Conservation (phyloP, 2,329 filamentous ascomycete genomes). For the Colletotrichum sp. region DNA sequence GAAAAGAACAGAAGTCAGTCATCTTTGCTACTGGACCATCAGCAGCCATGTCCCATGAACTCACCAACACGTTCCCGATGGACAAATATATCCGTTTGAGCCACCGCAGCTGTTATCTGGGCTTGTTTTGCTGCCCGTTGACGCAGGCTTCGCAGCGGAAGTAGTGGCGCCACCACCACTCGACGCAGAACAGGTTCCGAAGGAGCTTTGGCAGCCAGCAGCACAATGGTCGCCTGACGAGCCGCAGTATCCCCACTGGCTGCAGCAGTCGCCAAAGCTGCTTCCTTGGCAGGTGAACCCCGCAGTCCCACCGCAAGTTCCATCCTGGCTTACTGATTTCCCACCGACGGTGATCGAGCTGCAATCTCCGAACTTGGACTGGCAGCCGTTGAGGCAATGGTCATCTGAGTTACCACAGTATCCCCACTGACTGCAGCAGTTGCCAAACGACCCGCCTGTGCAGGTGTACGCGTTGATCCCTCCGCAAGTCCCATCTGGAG, state of each 20-base stretch:
- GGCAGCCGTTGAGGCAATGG: constrained; percentile 21
- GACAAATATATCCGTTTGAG: constrained; percentile 42
- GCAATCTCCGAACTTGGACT: constrained; percentile 22
- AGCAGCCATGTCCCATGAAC: background rate
- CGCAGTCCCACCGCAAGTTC: constrained; percentile 1
- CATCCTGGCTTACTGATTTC: background rate
- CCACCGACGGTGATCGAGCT: constrained; percentile 9
- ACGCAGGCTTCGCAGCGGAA: background rate
- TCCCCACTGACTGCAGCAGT: constrained; percentile 24
- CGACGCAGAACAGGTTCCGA: constrained; percentile 7
- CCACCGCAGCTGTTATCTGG: constrained; percentile 46
- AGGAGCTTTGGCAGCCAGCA: constrained; percentile 4
- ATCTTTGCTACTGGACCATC: background rate
- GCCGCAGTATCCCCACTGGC: constrained; percentile 25
- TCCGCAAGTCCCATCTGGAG: constrained; percentile 43
- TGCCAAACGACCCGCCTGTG: constrained; percentile 27
- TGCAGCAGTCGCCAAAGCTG: constrained; percentile 22
- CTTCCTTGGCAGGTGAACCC: constrained; percentile 6
- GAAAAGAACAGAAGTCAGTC: background rate
- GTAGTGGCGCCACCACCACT: background rate
- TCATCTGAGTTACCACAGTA: constrained; percentile 20
- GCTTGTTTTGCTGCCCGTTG: background rate
- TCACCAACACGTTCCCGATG: constrained; percentile 19
- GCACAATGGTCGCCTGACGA: constrained; percentile 21
- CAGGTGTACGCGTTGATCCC: constrained; percentile 43